These are phyloP conservation scores for Serendipita indica DNA, from an alignment of 768 basidiomycete species.

Conservation along the genomic window DNA sequence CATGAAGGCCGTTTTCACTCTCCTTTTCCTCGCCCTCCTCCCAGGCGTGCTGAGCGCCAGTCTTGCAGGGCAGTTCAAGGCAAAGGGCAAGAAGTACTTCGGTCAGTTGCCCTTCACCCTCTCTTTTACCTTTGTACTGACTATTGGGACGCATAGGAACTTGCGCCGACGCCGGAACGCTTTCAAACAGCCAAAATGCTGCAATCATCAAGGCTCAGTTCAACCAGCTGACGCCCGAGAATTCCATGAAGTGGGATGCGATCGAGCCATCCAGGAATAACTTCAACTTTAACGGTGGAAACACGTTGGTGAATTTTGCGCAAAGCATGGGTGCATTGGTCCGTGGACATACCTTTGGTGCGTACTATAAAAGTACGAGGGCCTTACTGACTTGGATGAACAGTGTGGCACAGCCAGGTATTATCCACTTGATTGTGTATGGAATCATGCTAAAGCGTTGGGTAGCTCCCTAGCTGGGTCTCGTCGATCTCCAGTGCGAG, in stretches of 20 bases:
- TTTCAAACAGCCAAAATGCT: background rate
- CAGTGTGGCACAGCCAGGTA: no score
- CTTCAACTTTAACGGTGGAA: slow-evolving; percentile 1
- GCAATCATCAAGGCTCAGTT: background rate
- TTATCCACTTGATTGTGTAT: no score
- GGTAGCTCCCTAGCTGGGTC: slow-evolving; percentile 15
- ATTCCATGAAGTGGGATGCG: background rate
- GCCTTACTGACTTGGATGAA: no score
- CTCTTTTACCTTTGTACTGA: background rate
- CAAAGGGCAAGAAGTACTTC: slow-evolving; percentile 5
- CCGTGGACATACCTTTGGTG: slow-evolving; percentile 10
- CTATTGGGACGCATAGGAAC: background rate
- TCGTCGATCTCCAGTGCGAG: slow-evolving; percentile 8
- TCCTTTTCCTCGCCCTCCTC: no score
- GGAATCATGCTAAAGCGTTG: no score
- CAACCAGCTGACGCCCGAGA: background rate
- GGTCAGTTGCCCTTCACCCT: background rate
- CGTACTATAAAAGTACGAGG: background rate
- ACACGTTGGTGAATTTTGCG: slow-evolving; percentile 11
- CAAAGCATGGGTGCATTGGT: slow-evolving; percentile 7
- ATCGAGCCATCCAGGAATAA: background rate
- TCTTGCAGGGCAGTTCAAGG: background rate
- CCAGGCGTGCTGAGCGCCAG: no score
- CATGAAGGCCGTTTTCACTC: no score
- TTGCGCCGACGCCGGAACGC: background rate